Percentiles rank a stretch among this genome's conserved stretches.
These are phyloP conservation scores for Trichothecium roseum DNA, from an alignment of 2,329 filamentous ascomycete genomes.

Conservation along the genomic window DNA sequence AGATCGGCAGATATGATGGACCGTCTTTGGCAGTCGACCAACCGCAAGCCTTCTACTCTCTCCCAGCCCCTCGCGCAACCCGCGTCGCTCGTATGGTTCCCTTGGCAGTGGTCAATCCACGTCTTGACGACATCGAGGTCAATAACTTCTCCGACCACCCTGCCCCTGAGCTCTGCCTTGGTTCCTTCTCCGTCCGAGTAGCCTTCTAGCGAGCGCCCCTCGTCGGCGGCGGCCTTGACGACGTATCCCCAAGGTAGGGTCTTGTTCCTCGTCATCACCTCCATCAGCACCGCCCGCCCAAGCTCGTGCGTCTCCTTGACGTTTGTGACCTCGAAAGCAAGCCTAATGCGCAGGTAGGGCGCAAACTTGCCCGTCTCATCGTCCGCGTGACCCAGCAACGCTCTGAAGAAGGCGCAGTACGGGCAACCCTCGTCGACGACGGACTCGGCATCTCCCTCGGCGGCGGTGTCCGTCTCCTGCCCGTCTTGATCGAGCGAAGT, in stretches of 20 bases:
- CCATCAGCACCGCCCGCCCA: constrained; percentile 21
- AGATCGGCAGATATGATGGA: constrained; percentile 8
- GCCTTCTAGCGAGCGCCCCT: constrained; percentile 7
- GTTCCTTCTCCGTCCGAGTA: neutral
- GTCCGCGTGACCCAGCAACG: constrained; percentile 17
- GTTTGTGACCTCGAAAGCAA: constrained; percentile 25
- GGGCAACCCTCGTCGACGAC: constrained; percentile 13
- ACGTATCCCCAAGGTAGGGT: constrained; percentile 26
- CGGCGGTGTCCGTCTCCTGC: constrained; percentile 1
- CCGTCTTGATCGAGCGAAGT: constrained; percentile 1
- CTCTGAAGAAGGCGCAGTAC: constrained; percentile 27
- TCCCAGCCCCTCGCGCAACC: constrained; percentile 8
- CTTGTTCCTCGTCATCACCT: constrained; percentile 25
- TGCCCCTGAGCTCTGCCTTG: constrained; percentile 15
- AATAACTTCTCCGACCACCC: constrained; percentile 18
- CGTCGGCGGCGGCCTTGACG: constrained; percentile 16
- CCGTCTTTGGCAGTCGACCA: constrained; percentile 18
- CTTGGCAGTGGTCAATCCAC: constrained; percentile 24
- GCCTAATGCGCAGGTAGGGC: constrained; percentile 25
- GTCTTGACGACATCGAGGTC: constrained; percentile 17
- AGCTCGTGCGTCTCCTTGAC: constrained; percentile 25
- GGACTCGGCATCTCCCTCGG: constrained; percentile 8
- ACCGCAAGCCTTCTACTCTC: constrained; percentile 16
- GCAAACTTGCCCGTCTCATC: constrained; percentile 21
- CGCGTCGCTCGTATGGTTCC: constrained; percentile 14